Base-by-base conservation (phyloP, 2,329 filamentous ascomycete species). In the Calonectria montana region DNA sequence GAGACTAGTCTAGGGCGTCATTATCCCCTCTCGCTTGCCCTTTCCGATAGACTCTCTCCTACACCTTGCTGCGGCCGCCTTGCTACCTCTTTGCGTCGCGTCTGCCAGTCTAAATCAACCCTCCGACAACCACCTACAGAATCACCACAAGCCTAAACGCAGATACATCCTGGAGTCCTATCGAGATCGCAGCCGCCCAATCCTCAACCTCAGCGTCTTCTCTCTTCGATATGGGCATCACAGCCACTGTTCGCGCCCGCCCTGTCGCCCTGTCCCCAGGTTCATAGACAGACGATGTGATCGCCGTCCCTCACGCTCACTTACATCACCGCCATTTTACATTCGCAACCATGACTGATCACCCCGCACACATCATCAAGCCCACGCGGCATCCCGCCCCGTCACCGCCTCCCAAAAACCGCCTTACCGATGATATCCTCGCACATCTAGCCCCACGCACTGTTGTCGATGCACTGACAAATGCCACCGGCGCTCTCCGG, bases 381-480 rank as follows among this genome's bases (percentile, higher is more conserved):
- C 81, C 82, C 61, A 77, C 78, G 77, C 78, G 83, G 77, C 80
- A 81, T 69, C 75, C 79, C 69, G 76, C 81, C 48, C 77, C 79
- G 70, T 87, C 88, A 10, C 87, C 88, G 25, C 82, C 86, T n/a
- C 86, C 77, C 55, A 79, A 86, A 73, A 84, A 84, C 65, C 85
- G 83, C 66, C 82, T 80, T 35, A 80, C 83, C 62, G 90, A 93
- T 79, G 90, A 92, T 74, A 86, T 94, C 43, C 86, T 94, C 69
- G 84, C 88, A 71, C 88, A 90, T 77, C 86, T 94, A 31, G 88
- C 89, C 4, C 92, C 92, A 1, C 84, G 88, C 43, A 87, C 88
- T 31, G 91, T 89, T 29, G 84, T 93, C 72, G 88, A 91, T 71
- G 88, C 91, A 18, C 88, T 94, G 75, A 86, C 86, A 57, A 84